Conservation (phyloP, 106 monocot species). For the Gastrodia elata region DNA sequence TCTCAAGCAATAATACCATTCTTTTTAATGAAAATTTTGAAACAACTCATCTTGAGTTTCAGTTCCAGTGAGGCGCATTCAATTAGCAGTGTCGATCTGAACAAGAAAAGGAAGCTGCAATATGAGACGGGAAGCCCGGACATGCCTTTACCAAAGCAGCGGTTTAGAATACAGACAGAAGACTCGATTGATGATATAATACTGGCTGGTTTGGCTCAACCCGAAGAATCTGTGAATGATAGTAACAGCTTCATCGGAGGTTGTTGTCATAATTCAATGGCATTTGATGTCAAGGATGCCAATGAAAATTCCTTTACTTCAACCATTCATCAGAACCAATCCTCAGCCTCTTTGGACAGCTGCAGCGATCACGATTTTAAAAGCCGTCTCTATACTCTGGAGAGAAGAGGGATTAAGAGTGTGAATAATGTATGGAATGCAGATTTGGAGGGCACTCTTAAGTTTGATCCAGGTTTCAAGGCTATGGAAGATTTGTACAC, state of each 20-base stretch:
- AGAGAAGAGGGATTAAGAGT: constrained; percentile 9
- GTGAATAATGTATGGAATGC: background rate
- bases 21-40: background rate
- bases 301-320: background rate
- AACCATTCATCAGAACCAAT: background rate
- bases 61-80: background rate
- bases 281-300: background rate
- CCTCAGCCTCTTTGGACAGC: constrained; percentile 12
- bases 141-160: constrained; percentile 10
- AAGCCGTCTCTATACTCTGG: constrained; percentile 3
- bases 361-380: constrained; percentile 1
- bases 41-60: constrained; percentile 3
- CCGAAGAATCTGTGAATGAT: constrained; percentile 6
- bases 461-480: background rate
- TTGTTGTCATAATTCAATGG: background rate
- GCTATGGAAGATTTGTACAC: background rate
- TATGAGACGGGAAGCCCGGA: background rate
- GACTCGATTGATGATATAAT: background rate
- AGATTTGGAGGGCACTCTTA: constrained; percentile 9
- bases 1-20: background rate
- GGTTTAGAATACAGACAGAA: background rate
- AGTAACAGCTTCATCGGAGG: constrained; percentile 6
- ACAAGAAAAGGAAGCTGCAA: constrained; percentile 16
- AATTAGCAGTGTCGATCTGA: background rate
- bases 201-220: background rate